Conservation (phyloP, 257 asterid species). For the Mentha longifolia region DNA sequence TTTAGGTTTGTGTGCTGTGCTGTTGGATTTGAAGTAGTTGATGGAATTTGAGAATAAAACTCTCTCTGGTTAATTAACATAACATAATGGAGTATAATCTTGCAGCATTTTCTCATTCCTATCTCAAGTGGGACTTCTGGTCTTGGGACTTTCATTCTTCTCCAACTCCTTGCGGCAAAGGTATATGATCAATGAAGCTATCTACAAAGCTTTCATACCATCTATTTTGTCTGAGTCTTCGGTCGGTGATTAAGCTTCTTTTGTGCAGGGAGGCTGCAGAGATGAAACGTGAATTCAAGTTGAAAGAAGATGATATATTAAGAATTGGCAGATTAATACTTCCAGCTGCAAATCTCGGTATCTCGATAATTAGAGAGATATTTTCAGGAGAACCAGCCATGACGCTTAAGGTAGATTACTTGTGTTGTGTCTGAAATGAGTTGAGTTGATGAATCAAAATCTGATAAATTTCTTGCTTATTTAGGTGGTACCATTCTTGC, state of each 20-base stretch:
- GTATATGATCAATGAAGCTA: conserved; percentile 42
- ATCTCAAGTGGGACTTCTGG: conserved; percentile 80
- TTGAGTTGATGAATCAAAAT: too few relatives aligned
- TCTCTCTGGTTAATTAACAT: background rate
- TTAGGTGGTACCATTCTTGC: conserved; percentile 76
- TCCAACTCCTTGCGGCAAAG: conserved; percentile 72
- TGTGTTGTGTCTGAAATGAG: too few relatives aligned
- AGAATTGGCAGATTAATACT: conserved; percentile 66
- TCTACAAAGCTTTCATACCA: background rate
- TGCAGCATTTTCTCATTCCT: conserved; percentile 80
- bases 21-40: too few relatives aligned
- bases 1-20: conserved; percentile 65
- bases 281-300: conserved; percentile 50
- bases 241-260: too few relatives aligned
- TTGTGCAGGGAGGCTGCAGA: conserved; percentile 52
- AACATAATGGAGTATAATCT: too few relatives aligned
- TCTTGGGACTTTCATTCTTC: conserved; percentile 72
- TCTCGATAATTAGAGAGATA: conserved; percentile 58
- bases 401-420: conserved; percentile 76
- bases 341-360: conserved; percentile 77
- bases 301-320: conserved; percentile 74
- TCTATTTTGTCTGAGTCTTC: too few relatives aligned
- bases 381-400: conserved; percentile 94
- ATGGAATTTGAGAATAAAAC: background rate
- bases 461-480: too few relatives aligned